Conservation (phyloP, 345 rosid species). For the Firmiana major region DNA sequence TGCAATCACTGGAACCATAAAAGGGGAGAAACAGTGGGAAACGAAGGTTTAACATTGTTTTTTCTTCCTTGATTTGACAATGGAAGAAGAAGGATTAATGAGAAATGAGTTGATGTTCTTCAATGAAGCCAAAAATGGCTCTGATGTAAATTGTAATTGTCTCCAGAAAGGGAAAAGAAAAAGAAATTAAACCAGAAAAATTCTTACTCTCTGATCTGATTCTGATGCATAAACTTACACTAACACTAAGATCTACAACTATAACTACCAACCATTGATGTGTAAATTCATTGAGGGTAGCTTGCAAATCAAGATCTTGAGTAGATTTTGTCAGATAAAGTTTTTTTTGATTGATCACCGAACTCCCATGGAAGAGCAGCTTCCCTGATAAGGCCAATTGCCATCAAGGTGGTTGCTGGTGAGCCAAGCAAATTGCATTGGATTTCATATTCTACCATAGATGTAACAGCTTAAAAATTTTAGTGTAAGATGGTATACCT, state of each 20-base stretch:
- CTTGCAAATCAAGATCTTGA: background rate
- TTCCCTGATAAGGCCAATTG: background rate
- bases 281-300: background rate
- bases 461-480: background rate
- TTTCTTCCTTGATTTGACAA: constrained; percentile 4
- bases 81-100: background rate
- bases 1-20: constrained; percentile 7
- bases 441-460: too few species aligned
- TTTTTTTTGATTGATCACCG: constrained; percentile 19
- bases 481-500: background rate
- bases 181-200: background rate
- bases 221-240: background rate
- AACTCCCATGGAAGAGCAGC: background rate
- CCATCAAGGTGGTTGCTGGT: background rate
- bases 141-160: constrained; percentile 13
- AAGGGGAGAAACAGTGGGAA: constrained; percentile 7
- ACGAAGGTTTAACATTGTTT: constrained; percentile 11
- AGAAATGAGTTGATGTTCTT: background rate
- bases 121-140: constrained; percentile 32
- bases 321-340: background rate
- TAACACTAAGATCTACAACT: background rate
- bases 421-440: constrained; percentile 1
- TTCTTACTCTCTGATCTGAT: background rate
- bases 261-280: too few species aligned
- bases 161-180: background rate